phyloP scores from a whole-genome alignment of 768 basidiomycete genomes.

The Pisolithus albus region DNA sequence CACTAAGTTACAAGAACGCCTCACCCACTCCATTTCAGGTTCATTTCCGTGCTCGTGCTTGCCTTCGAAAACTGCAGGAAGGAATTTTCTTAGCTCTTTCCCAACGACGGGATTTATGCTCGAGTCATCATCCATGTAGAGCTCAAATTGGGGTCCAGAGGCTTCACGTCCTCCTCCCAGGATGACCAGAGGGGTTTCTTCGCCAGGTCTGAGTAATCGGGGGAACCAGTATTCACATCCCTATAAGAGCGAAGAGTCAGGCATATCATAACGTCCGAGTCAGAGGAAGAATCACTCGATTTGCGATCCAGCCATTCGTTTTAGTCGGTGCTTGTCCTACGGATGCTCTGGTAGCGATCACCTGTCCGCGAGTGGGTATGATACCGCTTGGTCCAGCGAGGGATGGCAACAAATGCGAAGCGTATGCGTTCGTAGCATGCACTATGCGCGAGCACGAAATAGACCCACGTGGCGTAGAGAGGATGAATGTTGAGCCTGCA shows the following conservation, averaged over 20 bases:
- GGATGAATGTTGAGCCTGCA: constrained; percentile 1
- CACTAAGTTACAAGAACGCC: constrained; percentile 10
- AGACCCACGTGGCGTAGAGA: constrained; percentile 57
- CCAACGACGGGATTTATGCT: constrained; percentile 42
- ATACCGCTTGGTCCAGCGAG: constrained; percentile 48
- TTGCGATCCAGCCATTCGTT: constrained; percentile 41
- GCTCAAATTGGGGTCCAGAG: constrained; percentile 38
- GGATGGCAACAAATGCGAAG: constrained; percentile 68
- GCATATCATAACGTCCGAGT: background rate
- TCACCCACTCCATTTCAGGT: constrained; percentile 79
- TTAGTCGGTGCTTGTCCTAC: constrained; percentile 35
- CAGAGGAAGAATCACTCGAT: constrained; percentile 19
- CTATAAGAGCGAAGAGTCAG: constrained; percentile 9
- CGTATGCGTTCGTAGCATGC: constrained; percentile 85
- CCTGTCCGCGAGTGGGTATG: constrained; percentile 68
- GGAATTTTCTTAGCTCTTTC: constrained; percentile 45
- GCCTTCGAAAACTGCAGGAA: constrained; percentile 52
- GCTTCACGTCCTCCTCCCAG: constrained; percentile 62
- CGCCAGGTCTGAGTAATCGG: constrained; percentile 35
- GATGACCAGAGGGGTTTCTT: constrained; percentile 52
- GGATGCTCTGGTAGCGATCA: constrained; percentile 40
- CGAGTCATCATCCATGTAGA: constrained; percentile 53
- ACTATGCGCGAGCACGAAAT: constrained; percentile 59
- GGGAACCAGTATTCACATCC: constrained; percentile 80
- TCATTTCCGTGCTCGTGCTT: constrained; percentile 41